Evolutionary conservation across 129 eudicot genomes (phyloP), one percentile per base, ranked within the genome.

Genomic region (Pittosporum tobira): DNA sequence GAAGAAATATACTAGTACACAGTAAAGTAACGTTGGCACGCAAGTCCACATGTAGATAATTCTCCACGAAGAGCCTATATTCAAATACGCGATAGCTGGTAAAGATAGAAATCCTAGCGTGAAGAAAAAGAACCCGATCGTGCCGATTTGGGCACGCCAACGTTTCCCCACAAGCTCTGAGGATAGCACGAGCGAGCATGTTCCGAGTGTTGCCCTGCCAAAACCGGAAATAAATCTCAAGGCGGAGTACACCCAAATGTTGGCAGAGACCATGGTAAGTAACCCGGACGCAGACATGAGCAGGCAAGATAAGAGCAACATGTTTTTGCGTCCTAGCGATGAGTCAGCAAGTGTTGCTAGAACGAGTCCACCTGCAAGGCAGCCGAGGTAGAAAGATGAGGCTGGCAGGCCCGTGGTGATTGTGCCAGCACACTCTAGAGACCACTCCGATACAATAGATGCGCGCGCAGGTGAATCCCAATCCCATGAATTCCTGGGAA

Each of bases 301-400:
- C 6, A 81, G 27, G 46, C 72, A 46, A 0, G 84, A 70, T 0
- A 70, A 2, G 6, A 63, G 40, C 0, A 77, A 57, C 66, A 62
- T 31, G 52, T 77, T 81, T 43, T 81, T 81, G 14, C 88, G 48
- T 5, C 88, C 88, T 0, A 81, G 28, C 0, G 67, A 40, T 4
- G 88, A 66, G 48, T 77, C 88, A 1, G 81, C 88, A 0, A 81
- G 61, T 0, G 84, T 20, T 27, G 75, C 75, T 0, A 81, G 69
- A 3, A 54, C 37, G 16, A 81, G 45, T 0, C 88, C 88, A 5
- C 84, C 84, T 3, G 63, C 42, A 0, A 81, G 68, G 48, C 81
- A 73, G 13, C 88, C 88, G 23, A 61, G 13, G 62, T 70, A 77
- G 76, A 77, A 77, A 6, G 78, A 67, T 5, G 84, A 73, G 16